Evolutionary conservation across 441 rosid genomes (phyloP), one percentile per base, ranked within the genome.

Genomic region (Pelargonium citronellum): DNA sequence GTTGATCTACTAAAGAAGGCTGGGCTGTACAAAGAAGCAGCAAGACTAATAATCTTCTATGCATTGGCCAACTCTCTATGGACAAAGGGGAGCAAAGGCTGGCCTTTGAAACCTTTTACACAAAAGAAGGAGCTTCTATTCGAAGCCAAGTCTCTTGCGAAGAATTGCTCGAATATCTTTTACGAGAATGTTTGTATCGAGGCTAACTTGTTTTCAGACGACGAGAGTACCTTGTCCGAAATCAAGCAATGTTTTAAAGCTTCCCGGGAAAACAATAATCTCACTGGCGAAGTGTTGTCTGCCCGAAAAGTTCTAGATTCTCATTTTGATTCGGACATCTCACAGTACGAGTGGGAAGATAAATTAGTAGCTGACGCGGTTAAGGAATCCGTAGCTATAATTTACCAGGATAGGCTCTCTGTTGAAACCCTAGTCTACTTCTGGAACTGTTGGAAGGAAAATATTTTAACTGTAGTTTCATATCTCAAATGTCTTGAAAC

Each of bases 41-140:
- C 83, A 0, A 44, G 17, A 22, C 78, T 81, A 49, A 44, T 79
- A 30, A 76, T 87, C 0, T 71, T 76, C 75, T 77, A 73, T 65
- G 85, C 82, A 8, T 47, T 82, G 60, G 76, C 79, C 12, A 74
- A 66, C 70, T 83, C 89, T 71, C 83, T 87, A 0, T 87, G 88
- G 88, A 72, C 72, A 7, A 10, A 39, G 13, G 78, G 83, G 68
- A 79, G 80, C 75, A 67, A 51, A 49, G 91, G 88, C 19, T 87
- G 91, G 89, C 87, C 89, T 3, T 71, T 82, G 58, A 83, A 85
- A 80, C 75, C 57, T 43, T 85, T 83, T 71, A 4, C 13, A 17
- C 69, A 77, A 37, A 83, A 77, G 78, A 77, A 78, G 66, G 72
- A 78, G 53, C 85, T 83, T 69, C 41, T 87, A 8, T 15, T 27